Percentiles rank a stretch among this genome's conserved stretches.
Evolutionary conservation across 164 flowering plant genomes (phyloP).

Genomic region (Tinospora cordifolia): DNA sequence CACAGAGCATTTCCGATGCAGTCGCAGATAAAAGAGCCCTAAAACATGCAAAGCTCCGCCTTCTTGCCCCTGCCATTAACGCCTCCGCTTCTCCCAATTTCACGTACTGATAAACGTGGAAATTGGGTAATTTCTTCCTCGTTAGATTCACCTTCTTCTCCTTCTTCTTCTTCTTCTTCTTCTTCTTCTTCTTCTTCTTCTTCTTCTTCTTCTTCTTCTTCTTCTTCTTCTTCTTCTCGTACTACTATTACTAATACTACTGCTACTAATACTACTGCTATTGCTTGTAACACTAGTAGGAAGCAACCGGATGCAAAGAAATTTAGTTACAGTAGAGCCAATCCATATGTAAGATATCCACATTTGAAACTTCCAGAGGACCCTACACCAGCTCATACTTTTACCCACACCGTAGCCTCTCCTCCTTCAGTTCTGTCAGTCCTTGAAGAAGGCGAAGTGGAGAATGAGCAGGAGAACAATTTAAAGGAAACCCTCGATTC

Average conservation of each 20-base stretch:
- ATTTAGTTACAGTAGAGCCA: conserved; percentile 68
- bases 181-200: conserved; percentile 12
- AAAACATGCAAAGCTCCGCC: conserved; percentile 12
- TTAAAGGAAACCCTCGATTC: conserved; percentile 7
- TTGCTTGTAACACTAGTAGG: background rate
- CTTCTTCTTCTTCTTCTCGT: conserved; percentile 11
- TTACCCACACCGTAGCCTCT: conserved; percentile 10
- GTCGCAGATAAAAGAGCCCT: conserved; percentile 1
- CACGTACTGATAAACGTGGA: background rate
- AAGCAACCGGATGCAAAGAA: conserved; percentile 13
- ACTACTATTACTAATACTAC: background rate
- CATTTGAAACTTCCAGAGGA: conserved; percentile 41
- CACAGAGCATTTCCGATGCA: too few relatives aligned
- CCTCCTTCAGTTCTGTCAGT: background rate
- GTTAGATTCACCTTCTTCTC: conserved; percentile 2
- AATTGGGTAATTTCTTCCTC: conserved; percentile 6
- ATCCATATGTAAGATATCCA: conserved; percentile 82
- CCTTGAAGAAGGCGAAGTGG: conserved; percentile 7
- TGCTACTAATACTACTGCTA: background rate
- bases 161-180: conserved; percentile 9
- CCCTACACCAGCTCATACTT: conserved; percentile 9
- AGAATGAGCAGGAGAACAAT: background rate
- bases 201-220: conserved; percentile 11
- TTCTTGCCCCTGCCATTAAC: conserved; percentile 9
- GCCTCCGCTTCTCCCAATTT: background rate